A percentile compares a stretch with the other conserved stretches of the same genome.
phyloP scores from a whole-genome alignment of 2,329 filamentous ascomycete species.

The Phialemoniopsis sp. region DNA sequence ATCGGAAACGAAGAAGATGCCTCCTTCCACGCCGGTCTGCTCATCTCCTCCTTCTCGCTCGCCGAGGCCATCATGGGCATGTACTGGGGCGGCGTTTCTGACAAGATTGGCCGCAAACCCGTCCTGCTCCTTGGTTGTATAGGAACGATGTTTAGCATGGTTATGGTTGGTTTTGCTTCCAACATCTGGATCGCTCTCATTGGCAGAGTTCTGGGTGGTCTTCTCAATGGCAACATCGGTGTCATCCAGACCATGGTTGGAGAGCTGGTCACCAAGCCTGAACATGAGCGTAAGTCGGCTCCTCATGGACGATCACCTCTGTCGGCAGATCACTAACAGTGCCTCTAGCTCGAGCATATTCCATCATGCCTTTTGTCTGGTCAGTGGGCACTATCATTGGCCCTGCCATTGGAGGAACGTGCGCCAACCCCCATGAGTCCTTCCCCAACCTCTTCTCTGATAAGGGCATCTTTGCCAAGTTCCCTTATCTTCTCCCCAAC shows the following conservation, averaged over 20 bases:
- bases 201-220: conserved; percentile 72
- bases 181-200: conserved; percentile 81
- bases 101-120: conserved; percentile 79
- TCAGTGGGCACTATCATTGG: conserved; percentile 85
- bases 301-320: not conserved
- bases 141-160: conserved; percentile 77
- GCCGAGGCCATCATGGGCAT: conserved; percentile 81
- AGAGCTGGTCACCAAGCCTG: conserved; percentile 76
- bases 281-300: conserved; percentile 75
- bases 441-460: conserved; percentile 69
- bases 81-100: conserved; percentile 82
- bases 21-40: conserved; percentile 81
- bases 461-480: conserved; percentile 67
- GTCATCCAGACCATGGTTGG: conserved; percentile 92
- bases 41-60: conserved; percentile 82
- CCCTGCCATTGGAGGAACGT: conserved; percentile 81
- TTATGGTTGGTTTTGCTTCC: conserved; percentile 76
- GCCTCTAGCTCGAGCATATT: conserved; percentile 69
- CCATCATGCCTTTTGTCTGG: conserved; percentile 95
- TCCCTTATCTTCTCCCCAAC: conserved; percentile 88
- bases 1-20: conserved; percentile 71
- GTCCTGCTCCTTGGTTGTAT: conserved; percentile 76
- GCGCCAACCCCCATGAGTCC: conserved; percentile 71
- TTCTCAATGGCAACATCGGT: conserved; percentile 88
- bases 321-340: not conserved